Percentiles rank a stretch among this genome's conserved stretches.
phyloP scores from a whole-genome alignment of 129 eudicot genomes.

The Flaveria brownii region DNA sequence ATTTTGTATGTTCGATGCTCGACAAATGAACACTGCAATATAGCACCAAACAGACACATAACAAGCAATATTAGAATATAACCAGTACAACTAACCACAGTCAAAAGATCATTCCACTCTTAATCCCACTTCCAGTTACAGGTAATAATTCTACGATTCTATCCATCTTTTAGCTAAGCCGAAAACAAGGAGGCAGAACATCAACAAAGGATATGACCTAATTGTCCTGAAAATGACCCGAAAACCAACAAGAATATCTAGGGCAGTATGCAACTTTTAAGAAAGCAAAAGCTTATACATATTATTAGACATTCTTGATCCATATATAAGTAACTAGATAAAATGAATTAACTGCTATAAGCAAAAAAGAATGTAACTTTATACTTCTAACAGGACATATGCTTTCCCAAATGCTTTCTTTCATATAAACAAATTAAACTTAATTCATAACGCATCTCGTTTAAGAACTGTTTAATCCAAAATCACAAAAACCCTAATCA shows the following conservation, averaged over 20 bases:
- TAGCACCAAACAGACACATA: slow-evolving; percentile 2
- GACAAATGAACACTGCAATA: slow-evolving; percentile 86
- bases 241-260: neutral
- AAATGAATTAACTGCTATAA: neutral
- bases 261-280: neutral
- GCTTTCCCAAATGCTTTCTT: neutral
- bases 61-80: neutral
- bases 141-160: neutral
- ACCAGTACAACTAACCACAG: neutral
- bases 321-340: neutral
- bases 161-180: too few relatives aligned
- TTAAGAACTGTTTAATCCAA: neutral
- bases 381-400: too few relatives aligned
- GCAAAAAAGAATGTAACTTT: too few relatives aligned
- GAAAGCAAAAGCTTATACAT: neutral
- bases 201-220: slow-evolving; percentile 6
- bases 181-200: neutral
- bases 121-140: neutral
- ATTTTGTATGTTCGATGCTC: slow-evolving; percentile 98
- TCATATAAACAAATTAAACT: neutral
- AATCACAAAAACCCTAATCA: neutral
- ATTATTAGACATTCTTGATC: neutral
- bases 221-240: neutral
- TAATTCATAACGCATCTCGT: neutral
- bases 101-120: neutral